Conservation (phyloP, 371 early-diverging fungal genomes). For the Apophysomyces sp. region DNA sequence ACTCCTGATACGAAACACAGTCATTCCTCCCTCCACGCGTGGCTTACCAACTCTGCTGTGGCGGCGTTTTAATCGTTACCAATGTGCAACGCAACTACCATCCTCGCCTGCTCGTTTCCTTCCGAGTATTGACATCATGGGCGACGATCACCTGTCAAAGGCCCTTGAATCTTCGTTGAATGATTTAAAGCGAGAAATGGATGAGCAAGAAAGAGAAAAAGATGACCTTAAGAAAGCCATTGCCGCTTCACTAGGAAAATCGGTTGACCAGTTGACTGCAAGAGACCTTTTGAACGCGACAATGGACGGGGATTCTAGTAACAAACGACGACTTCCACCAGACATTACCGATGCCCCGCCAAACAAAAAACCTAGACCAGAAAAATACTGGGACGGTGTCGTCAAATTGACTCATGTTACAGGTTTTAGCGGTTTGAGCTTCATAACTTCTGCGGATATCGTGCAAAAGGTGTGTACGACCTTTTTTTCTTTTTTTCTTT, state of each 20-base stretch:
- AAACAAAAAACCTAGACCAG: neutral
- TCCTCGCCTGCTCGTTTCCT: too few relatives aligned
- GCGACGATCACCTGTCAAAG: neutral
- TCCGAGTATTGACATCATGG: neutral
- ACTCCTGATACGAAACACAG: too few relatives aligned
- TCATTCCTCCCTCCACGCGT: too few relatives aligned
- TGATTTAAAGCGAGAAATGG: constrained; percentile 2
- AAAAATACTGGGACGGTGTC: constrained; percentile 32
- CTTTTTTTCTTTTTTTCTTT: neutral
- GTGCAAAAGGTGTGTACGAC: constrained; percentile 27
- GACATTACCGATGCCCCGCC: neutral
- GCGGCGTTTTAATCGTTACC: too few relatives aligned
- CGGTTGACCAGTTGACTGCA: constrained; percentile 38
- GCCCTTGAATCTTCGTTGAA: neutral
- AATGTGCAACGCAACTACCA: too few relatives aligned
- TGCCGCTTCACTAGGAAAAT: constrained; percentile 42
- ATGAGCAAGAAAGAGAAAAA: constrained; percentile 20
- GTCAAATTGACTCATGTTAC: constrained; percentile 42
- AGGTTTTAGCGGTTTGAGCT: constrained; percentile 33
- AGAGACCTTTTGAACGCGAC: constrained; percentile 27
- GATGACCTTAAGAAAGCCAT: constrained; percentile 31
- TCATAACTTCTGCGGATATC: constrained; percentile 36
- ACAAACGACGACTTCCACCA: neutral
- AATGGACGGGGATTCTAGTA: neutral
- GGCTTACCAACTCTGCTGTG: too few relatives aligned